Percentiles rank a stretch among this genome's conserved stretches.
phyloP scores from a whole-genome alignment of 495 filamentous ascomycete genomes.

The Daldinia childiae region DNA sequence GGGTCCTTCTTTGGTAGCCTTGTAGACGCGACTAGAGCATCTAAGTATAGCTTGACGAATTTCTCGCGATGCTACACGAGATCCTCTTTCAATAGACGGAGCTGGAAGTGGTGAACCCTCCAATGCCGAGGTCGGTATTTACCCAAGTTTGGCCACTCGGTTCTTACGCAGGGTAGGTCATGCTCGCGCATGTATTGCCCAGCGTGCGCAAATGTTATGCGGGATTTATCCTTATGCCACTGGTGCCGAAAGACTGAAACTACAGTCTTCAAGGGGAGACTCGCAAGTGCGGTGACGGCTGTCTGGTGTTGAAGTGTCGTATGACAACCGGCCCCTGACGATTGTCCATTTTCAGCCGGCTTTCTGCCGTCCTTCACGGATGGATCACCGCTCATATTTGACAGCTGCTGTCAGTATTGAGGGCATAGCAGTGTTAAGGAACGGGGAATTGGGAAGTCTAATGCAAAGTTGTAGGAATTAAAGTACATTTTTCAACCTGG shows the following conservation, averaged over 20 bases:
- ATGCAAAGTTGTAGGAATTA: background rate
- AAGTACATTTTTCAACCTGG: background rate
- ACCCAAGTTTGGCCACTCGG: conserved; percentile 30
- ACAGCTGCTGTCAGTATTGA: conserved; percentile 6
- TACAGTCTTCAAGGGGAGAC: conserved; percentile 40
- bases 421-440: conserved; percentile 6
- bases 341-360: conserved; percentile 8
- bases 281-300: conserved; percentile 37
- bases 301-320: conserved; percentile 31
- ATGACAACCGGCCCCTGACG: conserved; percentile 10
- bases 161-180: conserved; percentile 8
- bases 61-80: conserved; percentile 40
- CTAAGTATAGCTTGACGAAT: conserved; percentile 33
- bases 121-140: conserved; percentile 28
- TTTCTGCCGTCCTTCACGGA: conserved; percentile 33
- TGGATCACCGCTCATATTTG: conserved; percentile 24
- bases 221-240: conserved; percentile 43
- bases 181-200: conserved; percentile 38
- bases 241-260: conserved; percentile 42
- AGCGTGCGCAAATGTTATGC: conserved; percentile 42
- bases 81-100: conserved; percentile 21
- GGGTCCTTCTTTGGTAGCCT: conserved; percentile 30
- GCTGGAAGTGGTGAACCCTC: conserved; percentile 26
- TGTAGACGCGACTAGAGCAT: conserved; percentile 26
- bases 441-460: background rate